phyloP scores from a whole-genome alignment of 345 rosid species.

The Acer saccharum region DNA sequence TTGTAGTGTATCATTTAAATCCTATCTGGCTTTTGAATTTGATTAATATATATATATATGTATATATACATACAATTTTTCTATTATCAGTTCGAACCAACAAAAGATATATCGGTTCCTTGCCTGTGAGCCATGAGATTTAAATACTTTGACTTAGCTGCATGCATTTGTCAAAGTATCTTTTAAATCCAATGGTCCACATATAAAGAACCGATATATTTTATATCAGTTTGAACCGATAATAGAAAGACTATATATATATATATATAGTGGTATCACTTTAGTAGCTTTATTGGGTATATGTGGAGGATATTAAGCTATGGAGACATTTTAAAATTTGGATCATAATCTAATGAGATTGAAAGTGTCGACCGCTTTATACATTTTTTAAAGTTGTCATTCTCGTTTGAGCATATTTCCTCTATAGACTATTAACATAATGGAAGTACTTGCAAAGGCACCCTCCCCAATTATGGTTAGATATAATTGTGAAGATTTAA shows the following conservation, averaged over 20 bases:
- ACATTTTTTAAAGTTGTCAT: background rate
- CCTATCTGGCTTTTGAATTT: background rate
- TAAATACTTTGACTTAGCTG: too few species aligned
- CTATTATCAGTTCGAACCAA: too few species aligned
- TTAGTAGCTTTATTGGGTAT: background rate
- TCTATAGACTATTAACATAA: background rate
- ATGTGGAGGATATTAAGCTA: background rate
- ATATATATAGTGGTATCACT: background rate
- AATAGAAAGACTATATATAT: too few species aligned
- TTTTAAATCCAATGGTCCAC: too few species aligned
- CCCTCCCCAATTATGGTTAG: background rate
- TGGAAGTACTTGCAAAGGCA: background rate
- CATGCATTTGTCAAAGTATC: too few species aligned
- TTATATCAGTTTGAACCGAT: too few species aligned
- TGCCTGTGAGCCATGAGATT: too few species aligned
- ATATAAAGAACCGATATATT: too few species aligned
- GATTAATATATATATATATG: background rate
- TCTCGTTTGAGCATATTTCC: background rate
- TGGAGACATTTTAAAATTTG: background rate
- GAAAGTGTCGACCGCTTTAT: slow-evolving; percentile 10
- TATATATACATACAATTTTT: too few species aligned
- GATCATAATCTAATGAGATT: background rate
- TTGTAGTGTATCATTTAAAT: too few species aligned
- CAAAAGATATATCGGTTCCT: too few species aligned
- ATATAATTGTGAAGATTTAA: background rate